Evolutionary conservation across 1,284 basidiomycete genomes (phyloP), one percentile per base, ranked within the genome.

Genomic region (Lentinus polychrous): DNA sequence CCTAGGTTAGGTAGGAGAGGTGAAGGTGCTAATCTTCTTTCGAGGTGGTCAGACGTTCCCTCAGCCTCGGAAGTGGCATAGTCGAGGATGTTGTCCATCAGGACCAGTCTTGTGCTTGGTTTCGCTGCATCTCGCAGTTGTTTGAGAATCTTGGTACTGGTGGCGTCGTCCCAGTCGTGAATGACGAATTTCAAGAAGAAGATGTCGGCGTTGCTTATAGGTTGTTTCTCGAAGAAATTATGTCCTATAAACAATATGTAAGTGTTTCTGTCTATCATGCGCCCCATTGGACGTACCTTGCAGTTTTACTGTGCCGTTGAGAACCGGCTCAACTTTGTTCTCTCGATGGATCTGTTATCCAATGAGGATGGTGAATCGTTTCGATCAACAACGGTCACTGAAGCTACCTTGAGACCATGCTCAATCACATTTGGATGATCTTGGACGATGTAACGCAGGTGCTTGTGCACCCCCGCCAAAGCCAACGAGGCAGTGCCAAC

Each of bases 151-250:
- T 52, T 41, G 10, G 46, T 20, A 20, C 52, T 50, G 31, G 53
- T 44, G 0, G 32, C n/a, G 44, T 64, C 57, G 8, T 53, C 33
- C 60, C 60, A 64, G 49, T 66, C 59, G 54, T 66, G 63, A 2
- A 61, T 45, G 48, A 64, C 55, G 15, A 45, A 52, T 1, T 60
- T 55, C 2, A 65, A 31, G 12, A 63, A 17, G 50, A 59, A 65
- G 8, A 66, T 55, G 8, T 49, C 49, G 1, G 62, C 40, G 8
- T 55, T 47, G 37, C 56, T 48, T n/a, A 60, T 52, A 1, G 65
- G 61, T 47, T 66, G 65, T 1, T 61, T 54, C 4, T 34, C 37
- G 51, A 65, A 66, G 49, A 66, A 66, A 46, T 67, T 60, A 47
- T 66, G 62, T 14, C 8, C 51, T 52, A 34, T 8, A 17, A 22